Conservation (phyloP, 495 filamentous ascomycete genomes). For the Hyaloscypha finlandica region DNA sequence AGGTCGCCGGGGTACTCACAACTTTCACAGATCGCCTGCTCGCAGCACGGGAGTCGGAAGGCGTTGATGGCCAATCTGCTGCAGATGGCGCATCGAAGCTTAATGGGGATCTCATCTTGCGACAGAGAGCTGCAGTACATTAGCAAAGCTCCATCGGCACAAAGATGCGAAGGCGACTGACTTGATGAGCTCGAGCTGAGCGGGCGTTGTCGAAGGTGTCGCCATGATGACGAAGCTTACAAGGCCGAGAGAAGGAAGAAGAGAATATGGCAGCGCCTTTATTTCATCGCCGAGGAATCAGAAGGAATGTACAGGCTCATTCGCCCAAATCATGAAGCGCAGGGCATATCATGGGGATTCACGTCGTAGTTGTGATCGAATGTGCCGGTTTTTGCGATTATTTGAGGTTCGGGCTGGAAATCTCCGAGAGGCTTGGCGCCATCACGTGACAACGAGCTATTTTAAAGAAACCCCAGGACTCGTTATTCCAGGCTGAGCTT, state of each 20-base stretch:
- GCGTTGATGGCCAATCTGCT: slow-evolving; percentile 90
- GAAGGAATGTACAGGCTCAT: slow-evolving; percentile 18
- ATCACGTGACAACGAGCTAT: not conserved
- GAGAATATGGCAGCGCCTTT: not conserved
- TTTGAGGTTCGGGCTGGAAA: not conserved
- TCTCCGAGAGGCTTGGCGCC: not conserved
- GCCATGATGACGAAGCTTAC: slow-evolving; percentile 22
- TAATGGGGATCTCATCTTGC: slow-evolving; percentile 86
- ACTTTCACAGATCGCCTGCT: slow-evolving; percentile 87
- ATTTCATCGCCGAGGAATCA: slow-evolving; percentile 8
- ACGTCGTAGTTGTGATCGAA: slow-evolving; percentile 13
- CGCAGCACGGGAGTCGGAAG: slow-evolving; percentile 90
- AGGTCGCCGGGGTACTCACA: slow-evolving; percentile 58
- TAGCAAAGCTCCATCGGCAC: slow-evolving; percentile 19
- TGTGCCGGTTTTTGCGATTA: slow-evolving; percentile 1
- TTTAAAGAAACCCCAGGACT: not conserved
- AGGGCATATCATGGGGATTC: slow-evolving; percentile 18
- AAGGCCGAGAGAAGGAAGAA: not conserved
- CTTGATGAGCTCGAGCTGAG: slow-evolving; percentile 48
- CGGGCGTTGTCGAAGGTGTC: slow-evolving; percentile 38
- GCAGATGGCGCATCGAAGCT: slow-evolving; percentile 91
- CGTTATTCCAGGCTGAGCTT: not conserved
- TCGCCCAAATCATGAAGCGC: slow-evolving; percentile 7
- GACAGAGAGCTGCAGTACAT: slow-evolving; percentile 63
- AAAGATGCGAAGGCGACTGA: slow-evolving; percentile 16